These are phyloP conservation scores for Yarrowia yakushimensis DNA, from an alignment of 805 yeast genomes.

Conservation along the genomic window DNA sequence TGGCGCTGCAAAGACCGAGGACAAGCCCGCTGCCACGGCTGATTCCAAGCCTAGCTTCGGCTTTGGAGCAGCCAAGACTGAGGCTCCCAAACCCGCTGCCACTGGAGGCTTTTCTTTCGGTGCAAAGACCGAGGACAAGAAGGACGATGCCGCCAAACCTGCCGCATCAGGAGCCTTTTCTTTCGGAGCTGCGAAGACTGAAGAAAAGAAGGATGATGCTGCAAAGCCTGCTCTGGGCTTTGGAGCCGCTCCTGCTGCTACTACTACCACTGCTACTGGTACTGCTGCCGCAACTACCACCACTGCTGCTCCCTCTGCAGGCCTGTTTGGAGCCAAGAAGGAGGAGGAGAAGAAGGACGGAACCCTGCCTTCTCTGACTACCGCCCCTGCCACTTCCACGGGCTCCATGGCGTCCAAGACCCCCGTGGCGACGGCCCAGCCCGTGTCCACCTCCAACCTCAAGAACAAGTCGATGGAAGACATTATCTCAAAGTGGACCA, in stretches of 20 bases:
- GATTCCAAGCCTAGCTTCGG: neutral
- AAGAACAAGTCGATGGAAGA: conserved; percentile 93
- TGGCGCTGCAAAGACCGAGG: neutral
- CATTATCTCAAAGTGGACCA: conserved; percentile 88
- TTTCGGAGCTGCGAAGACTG: conserved; percentile 26
- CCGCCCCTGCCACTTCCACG: conserved; percentile 8
- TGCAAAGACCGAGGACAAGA: conserved; percentile 23
- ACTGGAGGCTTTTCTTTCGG: conserved; percentile 25
- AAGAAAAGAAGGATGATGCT: conserved; percentile 26
- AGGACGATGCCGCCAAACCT: conserved; percentile 28
- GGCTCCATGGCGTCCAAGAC: conserved; percentile 27
- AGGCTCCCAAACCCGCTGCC: neutral
- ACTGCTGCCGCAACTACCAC: conserved; percentile 27
- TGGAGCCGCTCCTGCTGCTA: neutral
- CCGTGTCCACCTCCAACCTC: conserved; percentile 55
- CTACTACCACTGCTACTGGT: conserved; percentile 31
- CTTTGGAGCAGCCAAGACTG: neutral
- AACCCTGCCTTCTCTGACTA: neutral
- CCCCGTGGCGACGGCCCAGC: conserved; percentile 44
- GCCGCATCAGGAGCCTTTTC: conserved; percentile 31
- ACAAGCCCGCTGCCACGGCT: neutral
- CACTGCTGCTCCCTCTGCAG: neutral
- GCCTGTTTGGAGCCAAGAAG: conserved; percentile 14
- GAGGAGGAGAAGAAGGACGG: neutral
- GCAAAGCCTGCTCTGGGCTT: conserved; percentile 6